phyloP scores from a whole-genome alignment of 148 eudicot species.

The Diospyros kaki region DNA sequence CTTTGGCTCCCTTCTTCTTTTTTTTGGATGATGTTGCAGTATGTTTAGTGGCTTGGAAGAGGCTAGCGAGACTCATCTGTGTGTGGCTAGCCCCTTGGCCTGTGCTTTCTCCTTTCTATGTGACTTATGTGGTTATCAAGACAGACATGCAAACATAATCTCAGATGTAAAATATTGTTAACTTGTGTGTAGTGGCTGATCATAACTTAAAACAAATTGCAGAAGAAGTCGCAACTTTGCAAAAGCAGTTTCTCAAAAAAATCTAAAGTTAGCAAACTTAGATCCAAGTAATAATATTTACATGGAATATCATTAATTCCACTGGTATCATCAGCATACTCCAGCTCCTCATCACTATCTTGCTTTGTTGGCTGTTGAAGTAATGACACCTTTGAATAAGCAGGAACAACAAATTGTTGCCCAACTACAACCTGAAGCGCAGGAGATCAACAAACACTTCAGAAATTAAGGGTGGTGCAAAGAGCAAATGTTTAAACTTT shows the following conservation, averaged over 20 bases:
- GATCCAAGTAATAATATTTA: constrained; percentile 23
- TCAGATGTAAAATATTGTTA: too few species aligned
- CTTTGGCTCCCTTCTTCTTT: too few species aligned
- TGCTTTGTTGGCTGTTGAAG: constrained; percentile 70
- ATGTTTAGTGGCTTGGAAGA: neutral
- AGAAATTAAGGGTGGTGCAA: constrained; percentile 9
- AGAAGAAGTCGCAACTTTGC: neutral
- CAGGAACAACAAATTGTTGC: constrained; percentile 72
- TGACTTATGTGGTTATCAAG: too few species aligned
- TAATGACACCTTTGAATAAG: constrained; percentile 90
- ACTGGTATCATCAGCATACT: constrained; percentile 77
- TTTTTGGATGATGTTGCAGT: too few species aligned
- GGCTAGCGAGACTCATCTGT: neutral
- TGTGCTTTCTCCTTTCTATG: too few species aligned
- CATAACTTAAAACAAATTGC: too few species aligned
- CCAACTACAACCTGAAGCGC: constrained; percentile 70
- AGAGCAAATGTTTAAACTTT: neutral
- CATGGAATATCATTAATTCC: constrained; percentile 50
- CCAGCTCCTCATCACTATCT: constrained; percentile 99
- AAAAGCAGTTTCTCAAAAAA: neutral
- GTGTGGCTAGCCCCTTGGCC: too few species aligned
- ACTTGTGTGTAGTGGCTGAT: too few species aligned
- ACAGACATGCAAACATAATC: too few species aligned
- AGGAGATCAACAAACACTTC: constrained; percentile 8
- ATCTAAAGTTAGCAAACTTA: neutral